A percentile compares a stretch with the other conserved stretches of the same genome.
phyloP scores from a whole-genome alignment of 148 eudicot species.

The Rhododendron ferrugineum region DNA sequence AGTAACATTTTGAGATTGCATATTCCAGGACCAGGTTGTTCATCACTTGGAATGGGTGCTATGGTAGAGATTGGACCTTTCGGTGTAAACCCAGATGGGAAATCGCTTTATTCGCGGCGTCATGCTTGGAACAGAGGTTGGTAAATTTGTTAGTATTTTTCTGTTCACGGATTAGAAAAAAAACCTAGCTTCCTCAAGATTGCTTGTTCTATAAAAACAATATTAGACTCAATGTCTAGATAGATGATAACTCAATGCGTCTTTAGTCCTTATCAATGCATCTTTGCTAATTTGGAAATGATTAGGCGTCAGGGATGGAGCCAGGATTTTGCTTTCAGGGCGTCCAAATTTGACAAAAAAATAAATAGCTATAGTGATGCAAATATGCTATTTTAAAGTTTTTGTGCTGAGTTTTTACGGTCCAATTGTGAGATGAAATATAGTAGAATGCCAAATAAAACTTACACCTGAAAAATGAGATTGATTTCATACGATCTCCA shows the following conservation, averaged over 20 bases:
- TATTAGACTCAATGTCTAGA: background rate
- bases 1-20: background rate
- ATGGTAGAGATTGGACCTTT: constrained; percentile 55
- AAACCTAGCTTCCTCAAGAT: background rate
- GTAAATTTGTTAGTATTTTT: background rate
- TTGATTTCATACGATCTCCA: too few species aligned
- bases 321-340: too few species aligned
- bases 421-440: too few species aligned
- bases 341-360: too few species aligned
- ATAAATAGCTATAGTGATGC: too few species aligned
- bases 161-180: background rate
- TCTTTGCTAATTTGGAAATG: too few species aligned
- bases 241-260: background rate
- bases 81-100: constrained; percentile 38
- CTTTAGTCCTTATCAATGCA: too few species aligned
- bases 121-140: constrained; percentile 46
- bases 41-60: constrained; percentile 45
- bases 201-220: background rate
- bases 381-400: too few species aligned
- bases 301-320: too few species aligned
- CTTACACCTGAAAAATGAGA: too few species aligned
- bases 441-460: too few species aligned
- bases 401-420: too few species aligned
- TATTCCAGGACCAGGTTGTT: constrained; percentile 47
- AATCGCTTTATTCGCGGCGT: constrained; percentile 24